Percentiles rank a stretch among this genome's conserved stretches.
Evolutionary conservation across 768 basidiomycete species (phyloP).

Genomic region (Mycena alexandri): DNA sequence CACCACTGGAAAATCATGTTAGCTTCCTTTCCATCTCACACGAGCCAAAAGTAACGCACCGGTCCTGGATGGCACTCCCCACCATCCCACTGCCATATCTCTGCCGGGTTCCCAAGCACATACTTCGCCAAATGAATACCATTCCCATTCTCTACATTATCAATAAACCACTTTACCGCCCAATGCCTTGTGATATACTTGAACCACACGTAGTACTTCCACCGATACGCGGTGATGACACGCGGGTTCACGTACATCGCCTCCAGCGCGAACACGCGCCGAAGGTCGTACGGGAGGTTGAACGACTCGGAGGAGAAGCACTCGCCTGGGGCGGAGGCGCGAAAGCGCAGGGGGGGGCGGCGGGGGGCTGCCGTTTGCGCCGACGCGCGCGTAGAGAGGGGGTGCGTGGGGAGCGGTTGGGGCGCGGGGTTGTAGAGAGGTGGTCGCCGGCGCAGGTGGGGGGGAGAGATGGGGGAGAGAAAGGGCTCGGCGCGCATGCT

Average conservation of each 20-base stretch:
- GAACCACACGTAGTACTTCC: conserved; percentile 49
- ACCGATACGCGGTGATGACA: conserved; percentile 51
- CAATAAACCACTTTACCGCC: conserved; percentile 38
- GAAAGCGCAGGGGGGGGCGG: conserved; percentile 48
- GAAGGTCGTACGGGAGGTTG: conserved; percentile 55
- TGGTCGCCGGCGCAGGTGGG: conserved; percentile 48
- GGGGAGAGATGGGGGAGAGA: conserved; percentile 45
- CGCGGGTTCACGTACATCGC: conserved; percentile 53
- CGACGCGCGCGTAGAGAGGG: conserved; percentile 36
- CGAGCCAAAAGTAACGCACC: background rate
- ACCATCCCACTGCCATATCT: conserved; percentile 1
- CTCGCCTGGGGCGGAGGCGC: conserved; percentile 37
- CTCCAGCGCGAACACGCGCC: conserved; percentile 51
- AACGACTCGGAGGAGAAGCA: conserved; percentile 56
- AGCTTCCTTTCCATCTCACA: no score
- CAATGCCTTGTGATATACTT: conserved; percentile 52
- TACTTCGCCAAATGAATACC: background rate
- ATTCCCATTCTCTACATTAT: background rate
- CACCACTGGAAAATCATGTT: no score
- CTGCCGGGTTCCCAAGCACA: background rate
- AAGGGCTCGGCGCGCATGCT: conserved; percentile 50
- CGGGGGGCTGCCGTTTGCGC: conserved; percentile 36
- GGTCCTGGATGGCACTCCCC: conserved; percentile 5
- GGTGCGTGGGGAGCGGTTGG: conserved; percentile 39
- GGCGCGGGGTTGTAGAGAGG: conserved; percentile 35